Conservation (phyloP, 2,329 filamentous ascomycete species). For the Talaromyces islandicus region DNA sequence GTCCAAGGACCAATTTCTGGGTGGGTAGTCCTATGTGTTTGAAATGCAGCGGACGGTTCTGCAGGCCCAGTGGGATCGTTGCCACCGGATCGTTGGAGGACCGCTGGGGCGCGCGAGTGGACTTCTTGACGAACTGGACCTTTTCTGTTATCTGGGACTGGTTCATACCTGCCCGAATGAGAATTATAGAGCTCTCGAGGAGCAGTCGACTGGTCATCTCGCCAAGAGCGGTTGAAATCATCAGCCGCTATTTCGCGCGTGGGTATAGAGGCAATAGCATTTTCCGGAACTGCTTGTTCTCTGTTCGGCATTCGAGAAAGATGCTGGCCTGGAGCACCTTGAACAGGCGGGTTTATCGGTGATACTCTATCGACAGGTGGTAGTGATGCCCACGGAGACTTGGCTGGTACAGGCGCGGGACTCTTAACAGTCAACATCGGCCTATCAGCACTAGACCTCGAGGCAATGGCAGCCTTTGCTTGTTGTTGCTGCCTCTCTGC, state of each 20-base stretch:
- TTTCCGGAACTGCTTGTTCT: slow-evolving; percentile 52
- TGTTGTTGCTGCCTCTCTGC: slow-evolving; percentile 33
- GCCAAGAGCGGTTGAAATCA: slow-evolving; percentile 83
- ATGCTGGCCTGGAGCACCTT: slow-evolving; percentile 27
- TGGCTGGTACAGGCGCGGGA: slow-evolving; percentile 59
- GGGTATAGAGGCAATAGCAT: slow-evolving; percentile 44
- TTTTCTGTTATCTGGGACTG: slow-evolving; percentile 69
- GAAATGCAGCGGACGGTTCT: slow-evolving; percentile 81
- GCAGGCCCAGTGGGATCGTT: slow-evolving; percentile 60
- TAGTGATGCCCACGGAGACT: slow-evolving; percentile 85
- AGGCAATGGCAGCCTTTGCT: slow-evolving; percentile 36
- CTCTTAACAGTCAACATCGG: slow-evolving; percentile 42
- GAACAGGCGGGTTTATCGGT: slow-evolving; percentile 53
- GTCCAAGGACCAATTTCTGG: slow-evolving; percentile 59
- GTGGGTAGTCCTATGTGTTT: slow-evolving; percentile 66
- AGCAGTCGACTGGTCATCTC: slow-evolving; percentile 58
- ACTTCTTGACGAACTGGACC: slow-evolving; percentile 62
- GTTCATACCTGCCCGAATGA: slow-evolving; percentile 89
- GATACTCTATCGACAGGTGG: slow-evolving; percentile 79
- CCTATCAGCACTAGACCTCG: slow-evolving; percentile 50
- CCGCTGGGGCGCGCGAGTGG: slow-evolving; percentile 63
- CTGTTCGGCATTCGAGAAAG: slow-evolving; percentile 47
- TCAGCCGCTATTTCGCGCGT: slow-evolving; percentile 87
- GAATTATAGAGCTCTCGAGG: slow-evolving; percentile 86
- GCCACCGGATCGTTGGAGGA: slow-evolving; percentile 68